Evolutionary conservation across 176 grass and related monocot species (phyloP).

Genomic region (Paspalum notatum): DNA sequence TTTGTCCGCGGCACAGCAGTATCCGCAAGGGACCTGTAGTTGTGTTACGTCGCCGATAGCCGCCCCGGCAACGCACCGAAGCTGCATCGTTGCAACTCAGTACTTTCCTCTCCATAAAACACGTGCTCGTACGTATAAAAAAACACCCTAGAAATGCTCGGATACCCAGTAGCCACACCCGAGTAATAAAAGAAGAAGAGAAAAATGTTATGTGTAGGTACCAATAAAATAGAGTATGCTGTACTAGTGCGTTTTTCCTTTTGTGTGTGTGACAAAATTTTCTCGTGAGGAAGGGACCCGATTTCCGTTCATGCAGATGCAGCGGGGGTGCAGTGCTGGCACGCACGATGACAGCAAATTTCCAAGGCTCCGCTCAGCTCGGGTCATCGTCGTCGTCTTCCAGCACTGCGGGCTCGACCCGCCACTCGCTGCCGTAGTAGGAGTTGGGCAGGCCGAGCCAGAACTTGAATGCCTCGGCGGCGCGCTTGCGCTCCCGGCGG

Average conservation of each 20-base stretch:
- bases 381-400: constrained; percentile 5
- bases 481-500: constrained; percentile 65
- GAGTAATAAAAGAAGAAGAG: too few species aligned
- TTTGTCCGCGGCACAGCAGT: too few species aligned
- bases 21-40: too few species aligned
- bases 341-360: not conserved
- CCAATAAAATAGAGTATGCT: too few species aligned
- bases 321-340: not conserved
- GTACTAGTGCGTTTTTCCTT: not conserved
- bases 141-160: too few species aligned
- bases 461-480: constrained; percentile 92
- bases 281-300: not conserved
- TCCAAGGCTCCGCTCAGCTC: not conserved
- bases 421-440: constrained; percentile 87
- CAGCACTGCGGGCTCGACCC: constrained; percentile 45
- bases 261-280: not conserved
- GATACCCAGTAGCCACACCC: too few species aligned
- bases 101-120: too few species aligned
- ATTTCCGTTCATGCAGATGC: not conserved
- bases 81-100: too few species aligned
- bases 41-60: too few species aligned
- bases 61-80: too few species aligned
- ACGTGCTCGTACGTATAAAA: too few species aligned
- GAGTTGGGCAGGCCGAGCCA: constrained; percentile 93
- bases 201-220: too few species aligned